Conservation (phyloP, 208 protist genomes). For the Wallacemonas sp. region DNA sequence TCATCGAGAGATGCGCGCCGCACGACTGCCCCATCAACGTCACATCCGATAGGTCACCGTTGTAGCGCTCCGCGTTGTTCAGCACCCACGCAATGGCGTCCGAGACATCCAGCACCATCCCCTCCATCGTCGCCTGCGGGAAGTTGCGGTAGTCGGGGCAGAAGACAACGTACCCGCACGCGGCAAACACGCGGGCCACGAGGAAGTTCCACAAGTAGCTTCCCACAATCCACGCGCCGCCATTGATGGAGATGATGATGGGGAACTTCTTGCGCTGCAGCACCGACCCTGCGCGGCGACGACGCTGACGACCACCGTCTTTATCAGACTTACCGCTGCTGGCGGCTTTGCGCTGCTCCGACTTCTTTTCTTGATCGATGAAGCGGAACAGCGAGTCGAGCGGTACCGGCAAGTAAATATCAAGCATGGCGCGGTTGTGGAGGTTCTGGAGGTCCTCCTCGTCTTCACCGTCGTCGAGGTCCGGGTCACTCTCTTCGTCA, state of each 20-base stretch:
- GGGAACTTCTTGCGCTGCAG: conserved; percentile 63
- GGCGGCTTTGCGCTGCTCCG: conserved; percentile 5
- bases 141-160: conserved; percentile 93
- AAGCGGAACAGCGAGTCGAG: conserved; percentile 69
- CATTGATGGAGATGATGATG: conserved; percentile 69
- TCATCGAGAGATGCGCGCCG: conserved; percentile 84
- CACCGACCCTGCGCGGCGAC: neutral
- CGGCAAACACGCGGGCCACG: conserved; percentile 57
- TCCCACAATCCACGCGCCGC: conserved; percentile 84
- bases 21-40: conserved; percentile 82
- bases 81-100: conserved; percentile 87
- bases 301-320: neutral
- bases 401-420: conserved; percentile 80
- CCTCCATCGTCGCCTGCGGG: conserved; percentile 87
- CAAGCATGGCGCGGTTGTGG: conserved; percentile 77
- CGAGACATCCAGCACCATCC: conserved; percentile 86
- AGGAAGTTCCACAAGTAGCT: conserved; percentile 71
- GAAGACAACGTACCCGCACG: conserved; percentile 70
- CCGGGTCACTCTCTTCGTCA: conserved; percentile 4
- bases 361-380: conserved; percentile 57
- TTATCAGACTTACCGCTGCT: neutral
- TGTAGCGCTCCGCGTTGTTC: conserved; percentile 42
- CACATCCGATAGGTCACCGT: conserved; percentile 46
- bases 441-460: conserved; percentile 76
- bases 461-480: conserved; percentile 51